These are phyloP conservation scores for Liquidambar formosana DNA, from an alignment of 164 flowering plant species.

Conservation along the genomic window DNA sequence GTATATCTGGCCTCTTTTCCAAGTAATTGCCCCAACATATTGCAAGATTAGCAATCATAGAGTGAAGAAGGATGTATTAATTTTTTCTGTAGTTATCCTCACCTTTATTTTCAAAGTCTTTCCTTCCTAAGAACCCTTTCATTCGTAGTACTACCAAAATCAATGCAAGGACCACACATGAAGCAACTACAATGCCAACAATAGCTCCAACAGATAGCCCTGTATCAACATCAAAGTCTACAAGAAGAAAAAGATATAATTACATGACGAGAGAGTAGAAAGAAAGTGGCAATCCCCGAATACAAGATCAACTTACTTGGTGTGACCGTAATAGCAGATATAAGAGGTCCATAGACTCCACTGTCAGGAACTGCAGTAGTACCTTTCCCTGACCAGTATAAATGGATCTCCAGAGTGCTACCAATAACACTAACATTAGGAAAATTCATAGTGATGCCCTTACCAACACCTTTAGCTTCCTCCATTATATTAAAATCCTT, in stretches of 20 bases:
- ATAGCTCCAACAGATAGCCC: slow-evolving; percentile 26
- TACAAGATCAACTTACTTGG: slow-evolving; percentile 55
- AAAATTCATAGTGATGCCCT: slow-evolving; percentile 27
- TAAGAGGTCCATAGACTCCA: slow-evolving; percentile 82
- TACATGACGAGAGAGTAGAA: neutral
- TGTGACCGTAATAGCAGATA: slow-evolving; percentile 75
- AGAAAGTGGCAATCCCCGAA: neutral
- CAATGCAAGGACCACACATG: slow-evolving; percentile 30
- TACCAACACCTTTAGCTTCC: slow-evolving; percentile 62
- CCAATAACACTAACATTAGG: slow-evolving; percentile 38
- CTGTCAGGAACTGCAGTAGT: slow-evolving; percentile 64
- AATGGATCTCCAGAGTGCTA: slow-evolving; percentile 66
- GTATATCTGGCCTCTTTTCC: no score
- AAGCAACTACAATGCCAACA: slow-evolving; percentile 57
- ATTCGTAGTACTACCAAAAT: slow-evolving; percentile 42
- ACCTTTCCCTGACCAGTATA: slow-evolving; percentile 90
- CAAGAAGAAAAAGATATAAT: neutral
- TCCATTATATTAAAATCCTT: slow-evolving; percentile 59
- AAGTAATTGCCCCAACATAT: neutral
- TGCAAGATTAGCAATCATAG: neutral
- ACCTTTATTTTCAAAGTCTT: slow-evolving; percentile 56
- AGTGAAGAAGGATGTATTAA: no score
- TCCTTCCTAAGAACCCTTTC: slow-evolving; percentile 51
- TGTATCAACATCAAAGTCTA: neutral
- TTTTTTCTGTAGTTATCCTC: neutral